Conservation (phyloP, 2,329 filamentous ascomycete species). For the Teratosphaeria viscida region DNA sequence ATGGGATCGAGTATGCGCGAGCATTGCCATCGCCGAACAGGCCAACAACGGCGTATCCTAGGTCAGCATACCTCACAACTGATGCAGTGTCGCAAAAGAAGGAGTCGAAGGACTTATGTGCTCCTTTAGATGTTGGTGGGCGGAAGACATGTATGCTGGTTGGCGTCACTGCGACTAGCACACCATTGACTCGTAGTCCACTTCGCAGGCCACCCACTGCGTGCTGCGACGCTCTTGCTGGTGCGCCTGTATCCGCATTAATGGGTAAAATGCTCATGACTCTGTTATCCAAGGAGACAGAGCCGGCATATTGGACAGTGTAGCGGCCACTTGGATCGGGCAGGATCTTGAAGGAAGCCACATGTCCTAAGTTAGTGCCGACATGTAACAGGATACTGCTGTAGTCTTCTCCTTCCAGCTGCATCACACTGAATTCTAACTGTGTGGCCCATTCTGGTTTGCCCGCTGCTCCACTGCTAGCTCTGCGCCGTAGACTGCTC, state of each 20-base stretch:
- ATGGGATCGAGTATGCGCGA: constrained; percentile 77
- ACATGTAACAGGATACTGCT: constrained; percentile 90
- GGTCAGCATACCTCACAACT: constrained; percentile 59
- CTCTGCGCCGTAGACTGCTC: constrained; percentile 52
- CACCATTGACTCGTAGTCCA: constrained; percentile 67
- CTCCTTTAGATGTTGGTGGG: constrained; percentile 76
- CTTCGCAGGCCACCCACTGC: constrained; percentile 66
- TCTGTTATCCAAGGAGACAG: constrained; percentile 52
- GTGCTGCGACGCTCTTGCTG: constrained; percentile 63
- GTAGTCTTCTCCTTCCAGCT: constrained; percentile 83
- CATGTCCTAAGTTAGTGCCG: constrained; percentile 72
- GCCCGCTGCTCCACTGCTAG: constrained; percentile 35
- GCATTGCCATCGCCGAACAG: constrained; percentile 74
- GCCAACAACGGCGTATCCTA: constrained; percentile 69
- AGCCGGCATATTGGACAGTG: constrained; percentile 59
- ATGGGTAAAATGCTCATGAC: constrained; percentile 73
- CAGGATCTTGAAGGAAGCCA: constrained; percentile 83
- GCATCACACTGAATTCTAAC: constrained; percentile 89
- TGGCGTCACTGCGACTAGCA: constrained; percentile 64
- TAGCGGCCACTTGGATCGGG: constrained; percentile 62
- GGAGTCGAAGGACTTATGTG: constrained; percentile 79
- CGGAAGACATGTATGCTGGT: constrained; percentile 78
- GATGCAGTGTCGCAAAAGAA: constrained; percentile 70
- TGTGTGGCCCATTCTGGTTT: constrained; percentile 64
- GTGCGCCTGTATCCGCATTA: constrained; percentile 62